These are phyloP conservation scores for Diddensiella caesifluorescens DNA, from an alignment of 805 yeast genomes.

Conservation along the genomic window DNA sequence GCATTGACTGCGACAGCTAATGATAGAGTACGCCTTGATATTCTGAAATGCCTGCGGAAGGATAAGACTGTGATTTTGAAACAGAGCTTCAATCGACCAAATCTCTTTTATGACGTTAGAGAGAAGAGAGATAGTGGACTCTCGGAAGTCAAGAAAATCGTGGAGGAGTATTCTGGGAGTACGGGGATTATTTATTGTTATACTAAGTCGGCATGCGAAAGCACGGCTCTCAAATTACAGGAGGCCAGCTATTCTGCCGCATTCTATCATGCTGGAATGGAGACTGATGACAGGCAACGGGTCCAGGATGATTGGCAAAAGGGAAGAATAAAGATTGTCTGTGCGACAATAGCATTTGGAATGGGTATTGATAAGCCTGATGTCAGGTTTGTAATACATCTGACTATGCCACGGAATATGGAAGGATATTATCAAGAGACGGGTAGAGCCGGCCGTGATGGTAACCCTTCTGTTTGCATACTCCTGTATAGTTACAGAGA, in stretches of 20 bases:
- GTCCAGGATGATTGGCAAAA: constrained; percentile 84
- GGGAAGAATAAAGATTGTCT: constrained; percentile 65
- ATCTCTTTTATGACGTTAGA: constrained; percentile 71
- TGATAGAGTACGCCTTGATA: constrained; percentile 80
- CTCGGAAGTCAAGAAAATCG: constrained; percentile 55
- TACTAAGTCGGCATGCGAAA: constrained; percentile 84
- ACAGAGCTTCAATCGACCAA: constrained; percentile 89
- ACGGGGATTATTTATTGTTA: constrained; percentile 94
- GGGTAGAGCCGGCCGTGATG: constrained; percentile 98
- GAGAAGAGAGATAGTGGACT: constrained; percentile 46
- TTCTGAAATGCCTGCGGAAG: constrained; percentile 69
- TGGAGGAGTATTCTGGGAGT: constrained; percentile 43
- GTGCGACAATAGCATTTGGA: constrained; percentile 98
- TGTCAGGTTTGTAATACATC: constrained; percentile 86
- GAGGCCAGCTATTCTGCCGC: constrained; percentile 59
- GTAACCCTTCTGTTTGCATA: constrained; percentile 72
- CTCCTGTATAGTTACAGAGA: constrained; percentile 78
- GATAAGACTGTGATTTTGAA: constrained; percentile 52
- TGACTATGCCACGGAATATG: constrained; percentile 79
- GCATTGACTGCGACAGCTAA: constrained; percentile 98
- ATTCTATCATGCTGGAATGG: constrained; percentile 94
- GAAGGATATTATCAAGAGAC: constrained; percentile 98
- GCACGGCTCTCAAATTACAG: constrained; percentile 56
- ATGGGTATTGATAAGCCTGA: constrained; percentile 99
- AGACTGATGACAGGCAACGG: constrained; percentile 59